phyloP scores from a whole-genome alignment of 1,139 yeast genomes.

The Maudiozyma humilis region DNA sequence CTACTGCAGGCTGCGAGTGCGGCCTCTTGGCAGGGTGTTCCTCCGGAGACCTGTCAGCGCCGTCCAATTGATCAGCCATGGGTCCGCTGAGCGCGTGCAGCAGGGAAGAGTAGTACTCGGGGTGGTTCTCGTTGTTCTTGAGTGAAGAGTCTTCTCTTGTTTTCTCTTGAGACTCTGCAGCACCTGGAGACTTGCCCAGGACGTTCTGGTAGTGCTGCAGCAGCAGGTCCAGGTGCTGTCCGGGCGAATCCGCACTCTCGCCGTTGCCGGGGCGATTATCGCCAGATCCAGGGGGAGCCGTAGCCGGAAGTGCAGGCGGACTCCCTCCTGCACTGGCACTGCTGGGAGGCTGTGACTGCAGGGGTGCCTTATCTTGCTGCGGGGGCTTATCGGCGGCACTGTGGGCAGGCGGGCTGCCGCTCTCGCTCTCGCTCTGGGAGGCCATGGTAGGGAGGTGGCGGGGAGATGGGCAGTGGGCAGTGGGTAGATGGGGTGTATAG shows the following conservation, averaged over 20 bases:
- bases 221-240: constrained; percentile 24
- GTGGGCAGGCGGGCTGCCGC: neutral
- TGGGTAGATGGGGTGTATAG: no score
- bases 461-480: no score
- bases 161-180: constrained; percentile 7
- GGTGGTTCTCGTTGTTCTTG: neutral
- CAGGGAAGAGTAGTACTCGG: constrained; percentile 17
- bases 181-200: constrained; percentile 15
- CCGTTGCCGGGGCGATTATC: neutral
- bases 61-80: constrained; percentile 8
- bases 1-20: constrained; percentile 9
- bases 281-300: neutral
- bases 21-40: constrained; percentile 7
- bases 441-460: no score
- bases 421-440: no score
- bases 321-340: no score
- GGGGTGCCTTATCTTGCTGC: neutral
- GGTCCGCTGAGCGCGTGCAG: constrained; percentile 16
- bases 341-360: no score
- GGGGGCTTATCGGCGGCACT: neutral
- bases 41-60: no score
- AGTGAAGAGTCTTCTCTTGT: neutral
- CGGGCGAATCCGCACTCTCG: no score
- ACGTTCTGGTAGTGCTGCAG: constrained; percentile 26
- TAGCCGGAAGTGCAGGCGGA: no score